These are phyloP conservation scores for Botrytis cinerea DNA, from an alignment of 2,329 filamentous ascomycete species.

Conservation along the genomic window DNA sequence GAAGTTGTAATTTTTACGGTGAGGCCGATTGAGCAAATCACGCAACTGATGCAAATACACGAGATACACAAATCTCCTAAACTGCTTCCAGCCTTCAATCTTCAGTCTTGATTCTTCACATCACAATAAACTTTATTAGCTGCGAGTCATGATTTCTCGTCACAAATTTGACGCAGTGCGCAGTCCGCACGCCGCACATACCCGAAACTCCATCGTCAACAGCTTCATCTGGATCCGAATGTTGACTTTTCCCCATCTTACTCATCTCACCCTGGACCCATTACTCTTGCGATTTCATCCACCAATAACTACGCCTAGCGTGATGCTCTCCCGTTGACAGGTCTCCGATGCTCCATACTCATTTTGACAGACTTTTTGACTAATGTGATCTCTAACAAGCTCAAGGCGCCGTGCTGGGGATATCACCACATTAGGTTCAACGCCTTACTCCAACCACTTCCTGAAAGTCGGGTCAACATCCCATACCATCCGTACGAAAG, in stretches of 20 bases:
- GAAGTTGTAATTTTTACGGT: slow-evolving; percentile 6
- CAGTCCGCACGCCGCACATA: not conserved
- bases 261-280: not conserved
- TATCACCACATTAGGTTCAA: slow-evolving; percentile 5
- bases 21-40: not conserved
- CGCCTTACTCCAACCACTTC: not conserved
- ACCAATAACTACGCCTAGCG: not conserved
- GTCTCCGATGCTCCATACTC: slow-evolving; percentile 7
- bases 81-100: not conserved
- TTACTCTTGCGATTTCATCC: not conserved
- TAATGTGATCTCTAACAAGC: not conserved
- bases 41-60: slow-evolving; percentile 6
- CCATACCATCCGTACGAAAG: not conserved
- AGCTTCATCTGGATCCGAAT: not conserved
- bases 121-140: not conserved
- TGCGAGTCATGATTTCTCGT: slow-evolving; percentile 10
- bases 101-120: not conserved
- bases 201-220: not conserved
- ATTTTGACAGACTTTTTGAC: slow-evolving; percentile 8
- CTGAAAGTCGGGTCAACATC: not conserved
- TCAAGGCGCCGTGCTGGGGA: not conserved
- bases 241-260: not conserved
- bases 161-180: not conserved
- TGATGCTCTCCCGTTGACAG: slow-evolving; percentile 3
- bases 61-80: slow-evolving; percentile 4